A percentile compares a stretch with the other conserved stretches of the same genome.
Conservation (phyloP, 805 yeast species). For the Aciculoconidium aculeatum region DNA sequence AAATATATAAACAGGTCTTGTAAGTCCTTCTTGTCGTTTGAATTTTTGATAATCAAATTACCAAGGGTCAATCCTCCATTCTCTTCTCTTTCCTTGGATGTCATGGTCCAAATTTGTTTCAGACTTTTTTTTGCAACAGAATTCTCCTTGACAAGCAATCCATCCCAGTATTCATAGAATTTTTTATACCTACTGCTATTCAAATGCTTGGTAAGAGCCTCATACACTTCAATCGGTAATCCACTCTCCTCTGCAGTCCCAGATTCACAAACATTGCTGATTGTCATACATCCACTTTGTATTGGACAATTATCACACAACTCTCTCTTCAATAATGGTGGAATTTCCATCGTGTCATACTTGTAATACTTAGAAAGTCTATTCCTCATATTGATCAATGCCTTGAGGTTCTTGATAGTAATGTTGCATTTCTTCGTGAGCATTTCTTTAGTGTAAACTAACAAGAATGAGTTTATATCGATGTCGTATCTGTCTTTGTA, state of each 20-base stretch:
- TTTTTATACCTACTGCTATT: constrained; percentile 35
- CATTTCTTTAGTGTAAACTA: constrained; percentile 67
- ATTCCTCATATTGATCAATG: constrained; percentile 69
- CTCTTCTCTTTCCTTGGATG: constrained; percentile 54
- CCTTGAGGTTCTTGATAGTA: constrained; percentile 51
- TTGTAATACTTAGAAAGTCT: constrained; percentile 54
- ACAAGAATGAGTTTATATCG: constrained; percentile 55
- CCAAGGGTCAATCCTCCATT: constrained; percentile 56
- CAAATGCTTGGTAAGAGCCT: constrained; percentile 47
- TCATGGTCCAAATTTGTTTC: constrained; percentile 64
- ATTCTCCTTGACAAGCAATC: constrained; percentile 68
- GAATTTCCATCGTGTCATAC: constrained; percentile 45
- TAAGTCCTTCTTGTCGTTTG: constrained; percentile 15
- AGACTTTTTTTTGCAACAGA: constrained; percentile 44
- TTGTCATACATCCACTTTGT: constrained; percentile 56
- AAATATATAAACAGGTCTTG: constrained; percentile 39
- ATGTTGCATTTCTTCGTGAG: constrained; percentile 52
- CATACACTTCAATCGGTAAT: constrained; percentile 41
- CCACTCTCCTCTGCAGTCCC: constrained; percentile 56
- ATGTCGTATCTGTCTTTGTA: constrained; percentile 75
- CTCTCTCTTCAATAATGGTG: constrained; percentile 46
- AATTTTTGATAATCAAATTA: constrained; percentile 35
- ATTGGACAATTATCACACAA: constrained; percentile 59
- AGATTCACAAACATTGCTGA: constrained; percentile 52
- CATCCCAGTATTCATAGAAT: constrained; percentile 73